phyloP scores from a whole-genome alignment of 169 alveolate genomes.

The Neospora caninum region DNA sequence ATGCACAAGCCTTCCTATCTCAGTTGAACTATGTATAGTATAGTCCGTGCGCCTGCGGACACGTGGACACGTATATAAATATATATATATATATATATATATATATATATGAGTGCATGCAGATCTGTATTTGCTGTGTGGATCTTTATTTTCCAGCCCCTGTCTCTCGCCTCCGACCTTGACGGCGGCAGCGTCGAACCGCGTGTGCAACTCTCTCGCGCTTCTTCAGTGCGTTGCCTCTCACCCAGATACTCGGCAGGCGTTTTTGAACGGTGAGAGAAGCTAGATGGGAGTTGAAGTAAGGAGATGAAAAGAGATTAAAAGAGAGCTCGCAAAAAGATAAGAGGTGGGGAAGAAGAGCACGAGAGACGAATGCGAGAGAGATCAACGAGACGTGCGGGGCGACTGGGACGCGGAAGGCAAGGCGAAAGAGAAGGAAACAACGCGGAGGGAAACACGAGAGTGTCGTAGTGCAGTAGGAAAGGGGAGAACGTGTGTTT shows the following conservation, averaged over 20 bases:
- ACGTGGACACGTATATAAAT: background rate
- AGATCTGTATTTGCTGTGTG: background rate
- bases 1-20: too few species aligned
- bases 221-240: slow-evolving; percentile 98
- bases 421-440: too few species aligned
- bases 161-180: slow-evolving; percentile 93
- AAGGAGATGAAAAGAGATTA: background rate
- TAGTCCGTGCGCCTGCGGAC: too few species aligned
- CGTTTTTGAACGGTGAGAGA: slow-evolving; percentile 88
- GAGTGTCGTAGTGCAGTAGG: too few species aligned
- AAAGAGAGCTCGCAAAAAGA: too few species aligned
- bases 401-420: too few species aligned
- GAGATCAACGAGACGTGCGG: too few species aligned
- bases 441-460: too few species aligned
- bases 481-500: too few species aligned
- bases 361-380: too few species aligned
- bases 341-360: too few species aligned
- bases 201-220: slow-evolving; percentile 98
- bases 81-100: background rate
- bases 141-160: slow-evolving; percentile 50
- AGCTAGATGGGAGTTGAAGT: background rate
- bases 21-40: too few species aligned
- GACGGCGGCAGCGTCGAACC: slow-evolving; percentile 92
- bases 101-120: background rate
- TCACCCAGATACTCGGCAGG: slow-evolving; percentile 96